Evolutionary conservation across 208 protist species (phyloP).

Genomic region (Leishmania tropica): DNA sequence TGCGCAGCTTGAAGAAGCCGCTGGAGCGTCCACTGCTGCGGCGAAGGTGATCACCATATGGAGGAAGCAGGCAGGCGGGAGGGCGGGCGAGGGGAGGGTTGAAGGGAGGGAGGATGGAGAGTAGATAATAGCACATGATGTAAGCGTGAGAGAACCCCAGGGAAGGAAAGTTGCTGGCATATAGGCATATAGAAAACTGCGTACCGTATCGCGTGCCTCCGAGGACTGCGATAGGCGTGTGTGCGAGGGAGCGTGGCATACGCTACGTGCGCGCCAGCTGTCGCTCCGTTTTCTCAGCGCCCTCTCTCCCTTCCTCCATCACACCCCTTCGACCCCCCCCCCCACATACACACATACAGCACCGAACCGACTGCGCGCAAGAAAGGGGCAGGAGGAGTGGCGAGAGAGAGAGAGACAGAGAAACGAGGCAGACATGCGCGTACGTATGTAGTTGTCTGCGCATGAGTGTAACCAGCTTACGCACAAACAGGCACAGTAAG

Average conservation of each 20-base stretch:
- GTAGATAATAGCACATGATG: neutral
- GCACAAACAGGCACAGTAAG: neutral
- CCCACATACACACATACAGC: neutral
- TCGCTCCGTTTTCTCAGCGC: neutral
- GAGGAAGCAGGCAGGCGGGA: neutral
- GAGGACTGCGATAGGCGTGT: neutral
- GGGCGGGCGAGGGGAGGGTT: neutral
- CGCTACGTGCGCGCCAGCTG: neutral
- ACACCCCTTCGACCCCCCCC: neutral
- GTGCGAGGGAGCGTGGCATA: neutral
- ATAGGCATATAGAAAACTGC: neutral
- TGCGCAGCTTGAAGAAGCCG: slow-evolving; percentile 9
- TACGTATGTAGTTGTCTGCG: neutral
- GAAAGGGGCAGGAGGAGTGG: neutral
- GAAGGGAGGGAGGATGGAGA: neutral
- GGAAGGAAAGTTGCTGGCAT: neutral
- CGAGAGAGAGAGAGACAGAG: neutral
- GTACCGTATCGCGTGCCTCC: neutral
- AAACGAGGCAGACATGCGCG: neutral
- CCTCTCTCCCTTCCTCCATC: neutral
- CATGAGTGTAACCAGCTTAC: neutral
- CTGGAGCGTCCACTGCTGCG: neutral
- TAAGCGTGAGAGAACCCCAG: neutral
- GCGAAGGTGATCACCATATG: neutral
- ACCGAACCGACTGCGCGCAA: neutral